Evolutionary conservation across 2,329 filamentous ascomycete genomes (phyloP), one percentile per base, ranked within the genome.

Genomic region (Chrysoporthe puriensis): DNA sequence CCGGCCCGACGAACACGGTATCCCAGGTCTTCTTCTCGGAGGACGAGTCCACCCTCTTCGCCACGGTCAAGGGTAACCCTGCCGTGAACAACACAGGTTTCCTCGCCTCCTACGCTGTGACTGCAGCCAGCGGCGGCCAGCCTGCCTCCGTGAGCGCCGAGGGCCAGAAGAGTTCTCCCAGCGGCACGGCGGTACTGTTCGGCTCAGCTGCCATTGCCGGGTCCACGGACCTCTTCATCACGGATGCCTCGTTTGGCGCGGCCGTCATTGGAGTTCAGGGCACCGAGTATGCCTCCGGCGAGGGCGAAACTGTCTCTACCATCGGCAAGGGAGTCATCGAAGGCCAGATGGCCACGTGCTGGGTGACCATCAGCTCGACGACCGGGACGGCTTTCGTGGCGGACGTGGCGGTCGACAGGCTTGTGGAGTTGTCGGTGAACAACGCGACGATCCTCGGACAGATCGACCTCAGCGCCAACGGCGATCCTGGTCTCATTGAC

Each of bases 41-140:
- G 0, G 86, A 90, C 63, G 81, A 86, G 69, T 77, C 74, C 0
- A 80, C 76, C 1, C 77, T 91, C 0, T 81, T 85, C 62, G 81
- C 84, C 0, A 88, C 85, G 1, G 86, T 90, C 52, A 91, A 91
- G 76, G 88, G 88, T 1, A 80, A 89, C 65, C 85, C 85, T 0
- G 71, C 78, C 0, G 76, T 76, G 4, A 87, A 87, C 73, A 87
- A 84, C 63, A 85, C 82, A 0, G 87, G 88, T 0, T 90, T 87
- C 71, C 67, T 90, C 13, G 83, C 84, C 0, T 75, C 81, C 0
- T 88, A 87, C 69, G 71, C 81, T 0, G 80, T 89, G 3, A 61
- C 75, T 34, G 43, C 54, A 4, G 52, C 52, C 36, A 18, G 14
- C 6, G 63, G 3, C 7, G 50, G 21, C 13, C 44, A 8, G 11